A percentile compares a stretch with the other conserved stretches of the same genome.
These are phyloP conservation scores for Paramecium sexaurelia DNA, from an alignment of 73 alveolate genomes.

Conservation along the genomic window DNA sequence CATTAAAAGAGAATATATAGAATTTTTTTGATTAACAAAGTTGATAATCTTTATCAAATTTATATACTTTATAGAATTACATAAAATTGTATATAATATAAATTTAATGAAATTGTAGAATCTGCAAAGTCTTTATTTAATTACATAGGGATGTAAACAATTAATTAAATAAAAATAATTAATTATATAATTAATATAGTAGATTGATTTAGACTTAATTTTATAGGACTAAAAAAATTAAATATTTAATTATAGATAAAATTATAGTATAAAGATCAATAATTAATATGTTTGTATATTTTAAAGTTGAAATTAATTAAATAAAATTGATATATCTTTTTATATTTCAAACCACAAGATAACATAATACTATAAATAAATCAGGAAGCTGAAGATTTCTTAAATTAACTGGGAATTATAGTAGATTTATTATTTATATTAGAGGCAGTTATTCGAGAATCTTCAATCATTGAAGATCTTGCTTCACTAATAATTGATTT, in stretches of 20 bases:
- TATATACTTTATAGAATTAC: background rate
- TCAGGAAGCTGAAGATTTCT: background rate
- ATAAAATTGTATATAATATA: background rate
- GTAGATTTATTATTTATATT: background rate
- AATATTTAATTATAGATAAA: no score
- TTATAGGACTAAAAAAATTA: no score
- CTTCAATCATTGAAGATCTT: background rate
- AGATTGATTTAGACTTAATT: no score
- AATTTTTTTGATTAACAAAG: background rate
- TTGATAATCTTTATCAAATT: background rate
- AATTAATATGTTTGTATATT: no score
- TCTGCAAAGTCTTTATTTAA: background rate
- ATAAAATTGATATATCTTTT: no score
- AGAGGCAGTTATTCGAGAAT: background rate
- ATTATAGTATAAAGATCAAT: no score
- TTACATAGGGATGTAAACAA: no score
- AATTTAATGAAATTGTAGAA: background rate
- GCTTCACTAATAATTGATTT: background rate
- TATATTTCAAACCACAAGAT: no score
- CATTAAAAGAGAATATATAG: background rate
- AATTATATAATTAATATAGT: no score
- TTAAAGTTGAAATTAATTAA: no score
- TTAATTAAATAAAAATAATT: no score
- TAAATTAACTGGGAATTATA: background rate
- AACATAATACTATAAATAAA: background rate